Conservation (phyloP, 352 stramenopile genomes). For the Phytophthora litchii region DNA sequence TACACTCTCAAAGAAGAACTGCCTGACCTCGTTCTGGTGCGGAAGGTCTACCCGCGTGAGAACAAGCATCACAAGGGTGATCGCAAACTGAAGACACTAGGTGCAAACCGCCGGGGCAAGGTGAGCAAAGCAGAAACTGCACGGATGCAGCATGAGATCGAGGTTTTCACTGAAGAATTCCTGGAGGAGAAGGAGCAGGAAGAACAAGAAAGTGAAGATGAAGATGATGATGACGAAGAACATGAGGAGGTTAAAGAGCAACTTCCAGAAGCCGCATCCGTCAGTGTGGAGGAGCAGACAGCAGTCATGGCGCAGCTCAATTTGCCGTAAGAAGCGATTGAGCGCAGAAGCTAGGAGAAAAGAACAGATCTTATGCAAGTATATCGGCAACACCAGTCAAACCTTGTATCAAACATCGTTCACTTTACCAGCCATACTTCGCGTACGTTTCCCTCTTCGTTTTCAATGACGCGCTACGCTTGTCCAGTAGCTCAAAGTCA, state of each 20-base stretch:
- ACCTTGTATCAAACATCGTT: slow-evolving; percentile 11
- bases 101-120: slow-evolving; percentile 39
- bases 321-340: slow-evolving; percentile 24
- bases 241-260: slow-evolving; percentile 6
- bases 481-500: slow-evolving; percentile 76
- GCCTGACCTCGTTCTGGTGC: slow-evolving; percentile 77
- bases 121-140: slow-evolving; percentile 61
- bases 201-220: slow-evolving; percentile 25
- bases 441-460: slow-evolving; percentile 81
- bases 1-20: slow-evolving; percentile 61
- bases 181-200: slow-evolving; percentile 57
- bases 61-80: slow-evolving; percentile 43
- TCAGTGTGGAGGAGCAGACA: slow-evolving; percentile 35
- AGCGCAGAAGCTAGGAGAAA: neutral
- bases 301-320: slow-evolving; percentile 29
- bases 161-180: slow-evolving; percentile 68
- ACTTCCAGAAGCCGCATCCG: slow-evolving; percentile 9
- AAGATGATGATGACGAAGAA: slow-evolving; percentile 22
- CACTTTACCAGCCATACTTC: slow-evolving; percentile 78
- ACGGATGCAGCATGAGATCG: slow-evolving; percentile 60
- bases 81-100: slow-evolving; percentile 56
- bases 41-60: slow-evolving; percentile 67
- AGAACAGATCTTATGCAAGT: neutral
- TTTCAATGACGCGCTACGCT: slow-evolving; percentile 65
- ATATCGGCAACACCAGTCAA: slow-evolving; percentile 9